Evolutionary conservation across 2,329 filamentous ascomycete genomes (phyloP), one percentile per base, ranked within the genome.

Genomic region (Fusarium mexicanum): DNA sequence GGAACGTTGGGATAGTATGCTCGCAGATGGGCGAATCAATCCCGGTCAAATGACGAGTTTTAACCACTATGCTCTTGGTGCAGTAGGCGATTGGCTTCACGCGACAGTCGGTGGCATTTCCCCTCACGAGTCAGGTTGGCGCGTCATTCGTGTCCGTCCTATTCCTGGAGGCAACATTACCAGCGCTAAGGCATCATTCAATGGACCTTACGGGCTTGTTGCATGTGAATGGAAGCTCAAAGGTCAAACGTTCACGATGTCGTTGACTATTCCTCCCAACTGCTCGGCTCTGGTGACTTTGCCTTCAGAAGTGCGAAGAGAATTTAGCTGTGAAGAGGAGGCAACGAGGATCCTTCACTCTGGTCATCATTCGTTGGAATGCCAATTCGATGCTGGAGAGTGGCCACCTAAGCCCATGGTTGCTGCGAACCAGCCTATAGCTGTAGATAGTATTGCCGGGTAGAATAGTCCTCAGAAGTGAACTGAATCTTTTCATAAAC

Each of bases 321-420:
- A 41, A 20, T 41, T 41, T 41, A n/a, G 20, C 14, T 41, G 13
- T 10, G 22, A 41, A 13, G 13, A 8, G 1, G 22, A 41, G 22
- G 13, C 40, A 6, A 16, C 22, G 5, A n/a, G 40, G 12, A 24
- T 18, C 8, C n/a, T 46, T 18, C 6, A 43, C 80, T 64, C 66
- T 8, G 66, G 66, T 2, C 26, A 29, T 9, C 61, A 64, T n/a
- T 35, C 20, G 9, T 57, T 69, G 11, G 22, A 60, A 18, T 69
- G 66, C 8, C 33, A 24, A 3, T 69, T 46, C 38, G 26, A 57
- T 7, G 38, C 43, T 11, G 61, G 33, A 3, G 54, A 58, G 2
- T 69, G 55, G 66, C 66, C 66, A 13, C 61, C 66, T 2, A 69
- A 69, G 24, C 73, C 64, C 3, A 22, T 60, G 22, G 43, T 64